These are phyloP conservation scores for Monilinia laxa DNA, from an alignment of 2,329 filamentous ascomycete species.

Conservation along the genomic window DNA sequence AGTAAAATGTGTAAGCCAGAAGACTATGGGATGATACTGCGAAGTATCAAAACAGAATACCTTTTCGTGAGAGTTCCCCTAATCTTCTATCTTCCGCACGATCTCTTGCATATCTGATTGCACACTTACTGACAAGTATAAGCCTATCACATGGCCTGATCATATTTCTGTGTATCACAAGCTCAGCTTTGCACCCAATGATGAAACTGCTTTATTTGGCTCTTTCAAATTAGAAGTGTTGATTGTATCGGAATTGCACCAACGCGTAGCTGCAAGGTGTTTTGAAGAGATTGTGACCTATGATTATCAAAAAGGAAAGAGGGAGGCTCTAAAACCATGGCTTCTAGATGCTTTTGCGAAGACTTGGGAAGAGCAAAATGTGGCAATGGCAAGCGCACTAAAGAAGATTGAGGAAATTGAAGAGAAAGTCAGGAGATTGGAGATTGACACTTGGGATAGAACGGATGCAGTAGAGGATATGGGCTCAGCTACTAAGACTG, in stretches of 20 bases:
- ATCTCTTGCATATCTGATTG: not conserved
- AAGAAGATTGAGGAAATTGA: slow-evolving; percentile 64
- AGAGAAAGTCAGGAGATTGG: slow-evolving; percentile 58
- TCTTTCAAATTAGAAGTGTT: slow-evolving; percentile 60
- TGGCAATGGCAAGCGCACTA: slow-evolving; percentile 53
- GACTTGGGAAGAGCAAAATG: slow-evolving; percentile 62
- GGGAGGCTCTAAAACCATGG: slow-evolving; percentile 57
- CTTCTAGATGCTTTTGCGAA: slow-evolving; percentile 60
- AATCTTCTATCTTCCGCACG: slow-evolving; percentile 7
- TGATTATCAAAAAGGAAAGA: slow-evolving; percentile 63
- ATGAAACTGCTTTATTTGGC: slow-evolving; percentile 35
- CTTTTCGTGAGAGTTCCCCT: slow-evolving; percentile 68
- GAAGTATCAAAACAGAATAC: slow-evolving; percentile 77
- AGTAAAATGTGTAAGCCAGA: slow-evolving; percentile 64
- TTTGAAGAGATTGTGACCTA: slow-evolving; percentile 79
- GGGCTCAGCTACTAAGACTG: slow-evolving; percentile 43
- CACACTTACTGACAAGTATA: not conserved
- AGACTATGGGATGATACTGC: slow-evolving; percentile 71
- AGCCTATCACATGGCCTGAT: slow-evolving; percentile 82
- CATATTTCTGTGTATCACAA: slow-evolving; percentile 81
- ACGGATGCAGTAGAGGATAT: slow-evolving; percentile 70
- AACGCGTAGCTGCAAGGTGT: slow-evolving; percentile 70
- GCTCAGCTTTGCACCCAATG: slow-evolving; percentile 47
- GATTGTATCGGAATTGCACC: slow-evolving; percentile 74
- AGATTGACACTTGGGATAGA: slow-evolving; percentile 73